Base-by-base conservation (phyloP, 2,329 filamentous ascomycete species). In the Ilyonectria sp. region DNA sequence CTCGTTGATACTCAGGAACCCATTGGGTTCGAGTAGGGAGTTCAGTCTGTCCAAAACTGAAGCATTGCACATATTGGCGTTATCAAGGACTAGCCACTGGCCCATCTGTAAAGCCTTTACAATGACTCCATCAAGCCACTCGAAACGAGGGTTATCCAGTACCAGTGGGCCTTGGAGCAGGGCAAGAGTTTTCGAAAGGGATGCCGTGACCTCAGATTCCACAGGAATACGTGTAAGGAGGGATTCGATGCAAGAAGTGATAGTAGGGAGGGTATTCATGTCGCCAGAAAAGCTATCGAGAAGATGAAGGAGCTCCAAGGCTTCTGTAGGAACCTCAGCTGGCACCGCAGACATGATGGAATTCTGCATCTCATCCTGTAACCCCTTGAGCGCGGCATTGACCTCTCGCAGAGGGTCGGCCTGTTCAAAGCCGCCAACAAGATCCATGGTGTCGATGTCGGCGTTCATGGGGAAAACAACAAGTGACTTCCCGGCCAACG, bases 351-450 rank as follows among this genome's bases (percentile, higher is more conserved):
- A 81, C 68, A 90, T 80, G 35, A 87, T 80, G 19, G 84, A 85
- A 4, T 78, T 76, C 61, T 89, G 87, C 19, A 92, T 76, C 62
- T 87, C 86, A 6, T 82, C 76, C 13, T 83, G 82, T 13, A 93
- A 77, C 35, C 75, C 74, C 54, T 87, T 83, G 31, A 90, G 78
- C 13, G 80, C 76, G n/a, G 85, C 83, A 60, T 92, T 91, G 5
- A 93, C 84, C 68, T 93, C 89, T 62, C 95, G 88, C 58, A 92
- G 86, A 23, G 93, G 90, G 78, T 99, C 96, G 19, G 94, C 91
- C 81, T 99, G 96, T 79, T 99, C 96, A 77, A 97, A 99, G 0
- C 96, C 96, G 76, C 96, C 96, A 63, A 99, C 94, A 63, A 99
- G 89, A 80, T 99, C 96, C 91, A 97, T 97, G 1, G 95, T 95